Evolutionary conservation across 768 basidiomycete species (phyloP).

Genomic region (Mycena galopus): DNA sequence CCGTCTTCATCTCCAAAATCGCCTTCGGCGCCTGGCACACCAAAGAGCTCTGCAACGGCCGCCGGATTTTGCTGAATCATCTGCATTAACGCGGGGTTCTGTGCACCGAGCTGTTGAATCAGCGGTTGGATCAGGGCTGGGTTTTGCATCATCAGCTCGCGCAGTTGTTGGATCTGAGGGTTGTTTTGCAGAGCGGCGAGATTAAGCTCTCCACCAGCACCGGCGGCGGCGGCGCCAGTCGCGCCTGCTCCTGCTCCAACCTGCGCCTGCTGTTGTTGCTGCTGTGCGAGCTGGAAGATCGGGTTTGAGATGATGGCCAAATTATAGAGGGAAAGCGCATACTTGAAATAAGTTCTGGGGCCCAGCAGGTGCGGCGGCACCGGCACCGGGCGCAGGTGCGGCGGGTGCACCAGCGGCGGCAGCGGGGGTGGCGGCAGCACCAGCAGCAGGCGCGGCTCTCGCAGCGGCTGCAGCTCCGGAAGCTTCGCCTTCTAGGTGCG

Average conservation of each 20-base stretch:
- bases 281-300: slow-evolving; percentile 73
- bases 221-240: slow-evolving; percentile 51
- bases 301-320: not conserved
- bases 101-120: slow-evolving; percentile 82
- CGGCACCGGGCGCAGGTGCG: slow-evolving; percentile 47
- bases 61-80: slow-evolving; percentile 80
- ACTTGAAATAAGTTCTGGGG: slow-evolving; percentile 92
- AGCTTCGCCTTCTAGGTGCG: slow-evolving; percentile 69
- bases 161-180: slow-evolving; percentile 79
- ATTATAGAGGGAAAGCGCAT: slow-evolving; percentile 32
- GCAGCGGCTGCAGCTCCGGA: slow-evolving; percentile 47
- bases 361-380: slow-evolving; percentile 52
- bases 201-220: slow-evolving; percentile 51
- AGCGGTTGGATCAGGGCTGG: slow-evolving; percentile 83
- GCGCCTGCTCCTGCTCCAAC: slow-evolving; percentile 47
- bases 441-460: slow-evolving; percentile 42
- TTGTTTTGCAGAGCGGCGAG: slow-evolving; percentile 68
- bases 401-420: slow-evolving; percentile 53
- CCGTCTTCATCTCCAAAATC: slow-evolving; percentile 58
- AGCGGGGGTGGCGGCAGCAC: slow-evolving; percentile 51
- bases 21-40: slow-evolving; percentile 50
- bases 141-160: slow-evolving; percentile 80
- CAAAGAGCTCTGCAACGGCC: slow-evolving; percentile 73
- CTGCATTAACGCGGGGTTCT: slow-evolving; percentile 84
- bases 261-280: slow-evolving; percentile 68